Evolutionary conservation across 2,329 filamentous ascomycete species (phyloP).

Genomic region (Fusarium incarnatum): DNA sequence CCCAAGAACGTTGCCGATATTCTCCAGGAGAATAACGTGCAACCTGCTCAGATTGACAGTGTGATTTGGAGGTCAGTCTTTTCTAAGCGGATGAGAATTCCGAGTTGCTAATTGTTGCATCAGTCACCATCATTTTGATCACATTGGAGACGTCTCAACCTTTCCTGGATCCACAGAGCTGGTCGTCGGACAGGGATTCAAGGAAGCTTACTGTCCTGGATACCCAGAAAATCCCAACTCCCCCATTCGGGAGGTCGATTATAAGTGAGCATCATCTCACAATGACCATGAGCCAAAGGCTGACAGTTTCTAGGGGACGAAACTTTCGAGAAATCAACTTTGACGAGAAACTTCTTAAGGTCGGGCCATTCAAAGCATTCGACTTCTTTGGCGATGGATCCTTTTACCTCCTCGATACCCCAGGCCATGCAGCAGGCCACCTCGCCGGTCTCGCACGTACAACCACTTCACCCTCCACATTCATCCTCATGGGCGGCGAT

Average conservation of each 20-base stretch:
- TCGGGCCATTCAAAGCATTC: slow-evolving; percentile 20
- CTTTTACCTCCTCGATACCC: slow-evolving; percentile 29
- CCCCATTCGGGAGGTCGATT: slow-evolving; percentile 18
- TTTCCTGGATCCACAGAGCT: slow-evolving; percentile 28
- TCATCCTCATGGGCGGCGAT: slow-evolving; percentile 24
- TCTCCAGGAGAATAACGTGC: background rate
- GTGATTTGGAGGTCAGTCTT: slow-evolving; percentile 31
- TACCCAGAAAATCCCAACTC: slow-evolving; percentile 16
- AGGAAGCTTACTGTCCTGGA: slow-evolving; percentile 25
- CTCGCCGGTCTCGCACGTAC: slow-evolving; percentile 27
- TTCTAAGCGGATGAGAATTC: accelerated
- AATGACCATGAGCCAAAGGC: accelerated
- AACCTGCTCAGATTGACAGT: slow-evolving; percentile 3
- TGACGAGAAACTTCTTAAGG: background rate
- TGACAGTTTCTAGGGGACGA: background rate
- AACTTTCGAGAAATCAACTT: slow-evolving; percentile 24
- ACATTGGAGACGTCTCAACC: slow-evolving; percentile 25
- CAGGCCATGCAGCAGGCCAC: slow-evolving; percentile 26
- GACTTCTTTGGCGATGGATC: slow-evolving; percentile 35
- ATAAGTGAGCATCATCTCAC: background rate
- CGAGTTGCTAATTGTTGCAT: background rate
- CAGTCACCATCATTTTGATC: slow-evolving; percentile 34
- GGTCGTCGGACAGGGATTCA: slow-evolving; percentile 28
- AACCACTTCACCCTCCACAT: background rate
- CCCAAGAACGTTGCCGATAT: slow-evolving; percentile 24